Conservation (phyloP, 1,284 basidiomycete species). For the Singerocomus inundabilis region DNA sequence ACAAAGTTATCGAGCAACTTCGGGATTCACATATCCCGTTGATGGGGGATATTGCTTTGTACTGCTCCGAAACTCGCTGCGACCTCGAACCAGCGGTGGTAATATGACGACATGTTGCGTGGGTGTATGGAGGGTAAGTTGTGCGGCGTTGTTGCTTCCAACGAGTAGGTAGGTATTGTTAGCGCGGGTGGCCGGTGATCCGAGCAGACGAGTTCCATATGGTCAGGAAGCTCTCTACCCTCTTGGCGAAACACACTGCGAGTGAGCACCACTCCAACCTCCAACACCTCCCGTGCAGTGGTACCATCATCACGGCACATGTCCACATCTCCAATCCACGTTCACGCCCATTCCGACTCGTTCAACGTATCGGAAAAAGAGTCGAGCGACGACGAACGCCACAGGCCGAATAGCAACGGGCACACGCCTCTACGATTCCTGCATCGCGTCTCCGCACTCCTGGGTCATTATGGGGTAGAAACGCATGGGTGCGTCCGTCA, state of each 20-base stretch:
- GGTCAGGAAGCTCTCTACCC: neutral
- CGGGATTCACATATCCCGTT: too few species aligned
- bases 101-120: too few species aligned
- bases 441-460: conserved; percentile 16
- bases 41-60: too few species aligned
- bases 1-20: too few species aligned
- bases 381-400: neutral
- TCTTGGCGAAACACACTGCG: neutral
- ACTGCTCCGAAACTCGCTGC: too few species aligned
- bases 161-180: too few species aligned
- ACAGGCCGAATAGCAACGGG: neutral
- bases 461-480: conserved; percentile 33
- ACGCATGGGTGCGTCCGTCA: conserved; percentile 37
- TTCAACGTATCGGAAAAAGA: conserved; percentile 5
- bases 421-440: conserved; percentile 16
- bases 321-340: conserved; percentile 3
- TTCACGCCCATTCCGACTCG: neutral
- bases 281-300: neutral
- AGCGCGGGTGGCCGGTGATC: neutral
- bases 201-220: neutral
- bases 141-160: too few species aligned
- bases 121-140: too few species aligned
- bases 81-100: too few species aligned
- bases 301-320: neutral
- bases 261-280: neutral